Base-by-base conservation (phyloP, 257 asterid genomes). In the Ilex aquifolium region DNA sequence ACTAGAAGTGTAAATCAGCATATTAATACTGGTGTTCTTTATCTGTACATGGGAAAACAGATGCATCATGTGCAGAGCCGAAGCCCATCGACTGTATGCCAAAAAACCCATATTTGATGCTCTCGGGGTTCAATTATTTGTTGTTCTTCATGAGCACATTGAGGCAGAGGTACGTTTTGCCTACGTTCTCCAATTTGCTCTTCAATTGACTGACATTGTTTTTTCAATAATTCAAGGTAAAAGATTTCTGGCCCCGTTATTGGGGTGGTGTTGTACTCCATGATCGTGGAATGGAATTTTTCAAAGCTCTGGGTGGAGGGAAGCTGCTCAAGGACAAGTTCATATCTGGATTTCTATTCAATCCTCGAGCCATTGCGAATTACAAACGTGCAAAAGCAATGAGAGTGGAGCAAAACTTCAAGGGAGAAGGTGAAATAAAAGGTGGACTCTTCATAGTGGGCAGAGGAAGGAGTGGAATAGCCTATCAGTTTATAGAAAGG, bases 11-110 rank as follows among this genome's bases (percentile, higher is more conserved):
- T 46, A 12, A 46, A 46, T 46, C n/a, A 10, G 48, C 48, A 42
- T 1, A 10, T 46, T 46, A 10, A 46, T 46, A 11, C 13, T 11
- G 4, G 3, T 10, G n/a, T n/a, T 14, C 27, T 54, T 67, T 8
- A 11, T 16, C 14, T 46, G 52, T 14, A 46, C 13, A 46, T 68
- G 54, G 14, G 46, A 51, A 57, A 65, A 59, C 73, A 78, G 80
- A 80, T 74, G 83, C 70, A 71, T 78, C 68, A 87, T 87, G 97
- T 89, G 97, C 77, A 83, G 97, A 81, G 97, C 95, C 68, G 97
- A 89, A 79, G 95, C 91, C 11, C 91, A 89, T 77, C 94, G 81
- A 67, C 88, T 89, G 9, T 89, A 89, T 76, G 74, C 88, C 51
- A 83, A 73, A 74, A 87, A 89, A 73, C 95, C 94, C 46, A 77